Conservation (phyloP, 2,329 filamentous ascomycete genomes). For the Penicillium sp. region DNA sequence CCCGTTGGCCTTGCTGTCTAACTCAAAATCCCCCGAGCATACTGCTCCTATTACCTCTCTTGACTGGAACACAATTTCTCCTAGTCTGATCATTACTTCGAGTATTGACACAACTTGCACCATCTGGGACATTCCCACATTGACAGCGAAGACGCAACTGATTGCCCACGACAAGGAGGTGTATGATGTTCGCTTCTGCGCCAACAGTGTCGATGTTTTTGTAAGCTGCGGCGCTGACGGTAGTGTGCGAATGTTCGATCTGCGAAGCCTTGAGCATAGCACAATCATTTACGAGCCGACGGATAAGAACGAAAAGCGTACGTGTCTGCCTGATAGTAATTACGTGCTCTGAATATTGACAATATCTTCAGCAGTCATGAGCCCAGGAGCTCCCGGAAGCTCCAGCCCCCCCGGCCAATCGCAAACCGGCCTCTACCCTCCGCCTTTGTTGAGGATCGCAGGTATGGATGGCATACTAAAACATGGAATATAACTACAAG, state of each 20-base stretch:
- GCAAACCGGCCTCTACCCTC: slow-evolving; percentile 54
- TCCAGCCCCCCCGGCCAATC: slow-evolving; percentile 72
- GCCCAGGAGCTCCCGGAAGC: slow-evolving; percentile 40
- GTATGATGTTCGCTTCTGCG: slow-evolving; percentile 96
- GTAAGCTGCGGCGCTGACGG: slow-evolving; percentile 97
- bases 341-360: slow-evolving; percentile 6
- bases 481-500: slow-evolving; percentile 5
- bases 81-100: slow-evolving; percentile 95
- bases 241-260: slow-evolving; percentile 97
- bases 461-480: slow-evolving; percentile 28
- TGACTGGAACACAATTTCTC: slow-evolving; percentile 97
- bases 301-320: slow-evolving; percentile 72
- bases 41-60: slow-evolving; percentile 93
- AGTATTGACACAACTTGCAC: slow-evolving; percentile 99
- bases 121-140: slow-evolving; percentile 97
- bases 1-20: slow-evolving; percentile 86
- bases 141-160: slow-evolving; percentile 95
- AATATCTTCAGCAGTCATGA: slow-evolving; percentile 36
- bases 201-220: slow-evolving; percentile 97
- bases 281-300: slow-evolving; percentile 99
- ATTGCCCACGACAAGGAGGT: slow-evolving; percentile 99
- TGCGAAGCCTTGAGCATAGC: slow-evolving; percentile 92
- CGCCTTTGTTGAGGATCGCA: slow-evolving; percentile 46
- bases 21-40: slow-evolving; percentile 97
- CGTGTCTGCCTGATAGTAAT: slow-evolving; percentile 14